Evolutionary conservation across 192 early-diverging fungal species (phyloP), one percentile per base, ranked within the genome.

Genomic region (Backusella australiensis): DNA sequence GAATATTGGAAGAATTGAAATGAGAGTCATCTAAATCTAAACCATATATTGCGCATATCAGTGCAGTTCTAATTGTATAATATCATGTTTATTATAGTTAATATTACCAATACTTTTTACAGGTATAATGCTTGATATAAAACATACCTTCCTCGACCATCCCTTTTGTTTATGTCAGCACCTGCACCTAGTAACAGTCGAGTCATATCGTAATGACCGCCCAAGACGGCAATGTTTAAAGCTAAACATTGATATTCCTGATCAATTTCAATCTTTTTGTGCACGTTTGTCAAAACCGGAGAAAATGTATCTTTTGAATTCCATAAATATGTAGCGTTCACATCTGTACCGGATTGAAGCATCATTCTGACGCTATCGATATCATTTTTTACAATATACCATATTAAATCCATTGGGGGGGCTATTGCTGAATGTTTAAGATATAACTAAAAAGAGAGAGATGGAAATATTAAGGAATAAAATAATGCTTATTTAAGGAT

Each of bases 31-130:
- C 89, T 38, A 83, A 35, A 72, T 83, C 82, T 26, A 88, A 65
- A 5, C 90, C 91, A 70, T 89, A 91, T 5, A 92, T 87, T 4
- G 90, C 85, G 39, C 91, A 92, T 4, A 91, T 77, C 6, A 92
- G 41, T 2, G 91, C 81, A 29, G 90, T 88, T 74, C 91, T 92
- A 73, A 46, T 32, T 14, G 36, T 71, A 26, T 26, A 26, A 71
- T 12, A 41, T 9, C n/a, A 44, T 26, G 49, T 35, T 26, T 35
- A 26, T 14, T 29, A 39, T 39, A 15, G 0, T 44, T 70, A 59
- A 23, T 59, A 59, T 63, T 63, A 12, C 56, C 46, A 49, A n/a
- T 17, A 4, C 3, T 29, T 59, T 23, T 26, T 29, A 26, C 23
- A 21, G 19, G 35, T 17, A 63, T 35, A 65, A 7, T 23, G 3